Conservation (phyloP, 1,284 basidiomycete species). For the Leucocoprinus gongylophorus region DNA sequence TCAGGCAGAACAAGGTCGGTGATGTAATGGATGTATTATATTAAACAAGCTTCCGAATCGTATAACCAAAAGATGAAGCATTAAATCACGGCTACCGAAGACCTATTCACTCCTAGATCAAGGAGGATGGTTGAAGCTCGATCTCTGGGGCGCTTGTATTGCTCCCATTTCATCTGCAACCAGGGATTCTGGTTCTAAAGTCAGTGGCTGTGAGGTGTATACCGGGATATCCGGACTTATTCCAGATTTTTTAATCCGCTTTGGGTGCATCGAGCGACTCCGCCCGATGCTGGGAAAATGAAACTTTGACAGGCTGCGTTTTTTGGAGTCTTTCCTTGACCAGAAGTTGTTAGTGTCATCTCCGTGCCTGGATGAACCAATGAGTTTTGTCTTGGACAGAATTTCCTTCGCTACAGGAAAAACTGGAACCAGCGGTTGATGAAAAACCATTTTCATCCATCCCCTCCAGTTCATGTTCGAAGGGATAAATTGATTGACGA, state of each 20-base stretch:
- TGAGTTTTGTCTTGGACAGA: conserved; percentile 61
- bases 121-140: conserved; percentile 7
- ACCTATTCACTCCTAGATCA: neutral
- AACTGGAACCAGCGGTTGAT: conserved; percentile 66
- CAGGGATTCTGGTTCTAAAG: conserved; percentile 30
- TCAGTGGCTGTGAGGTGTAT: conserved; percentile 26
- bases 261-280: conserved; percentile 11
- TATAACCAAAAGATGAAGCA: neutral
- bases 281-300: neutral
- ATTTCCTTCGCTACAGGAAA: conserved; percentile 69
- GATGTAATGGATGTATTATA: conserved; percentile 2
- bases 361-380: conserved; percentile 3
- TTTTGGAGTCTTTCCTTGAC: neutral
- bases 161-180: conserved; percentile 9
- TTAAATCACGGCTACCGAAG: neutral
- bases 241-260: conserved; percentile 16
- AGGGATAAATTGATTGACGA: conserved; percentile 76
- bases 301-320: neutral
- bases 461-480: conserved; percentile 70
- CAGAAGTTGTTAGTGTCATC: neutral
- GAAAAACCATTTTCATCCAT: conserved; percentile 77
- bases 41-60: neutral
- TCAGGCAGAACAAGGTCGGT: neutral
- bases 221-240: conserved; percentile 20
- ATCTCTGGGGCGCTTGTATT: conserved; percentile 13